Conservation (phyloP, 2,329 filamentous ascomycete genomes). For the Pseudogymnoascus sp. region DNA sequence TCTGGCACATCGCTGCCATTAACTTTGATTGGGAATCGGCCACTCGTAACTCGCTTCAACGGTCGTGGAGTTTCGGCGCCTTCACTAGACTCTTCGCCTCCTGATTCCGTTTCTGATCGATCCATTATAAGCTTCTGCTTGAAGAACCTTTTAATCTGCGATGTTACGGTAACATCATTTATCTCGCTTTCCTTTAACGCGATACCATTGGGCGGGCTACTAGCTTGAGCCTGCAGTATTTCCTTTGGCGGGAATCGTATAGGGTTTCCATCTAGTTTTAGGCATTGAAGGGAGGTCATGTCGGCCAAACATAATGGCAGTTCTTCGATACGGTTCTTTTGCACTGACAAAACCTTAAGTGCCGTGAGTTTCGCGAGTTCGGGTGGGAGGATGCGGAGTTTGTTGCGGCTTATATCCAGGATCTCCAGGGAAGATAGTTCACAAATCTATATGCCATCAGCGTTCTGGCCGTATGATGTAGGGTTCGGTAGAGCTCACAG, state of each 20-base stretch:
- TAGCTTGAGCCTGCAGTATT: constrained; percentile 52
- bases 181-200: constrained; percentile 56
- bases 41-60: constrained; percentile 54
- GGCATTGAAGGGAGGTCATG: constrained; percentile 79
- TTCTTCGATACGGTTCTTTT: constrained; percentile 78
- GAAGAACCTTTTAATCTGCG: constrained; percentile 55
- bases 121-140: constrained; percentile 42
- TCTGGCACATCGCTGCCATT: constrained; percentile 64
- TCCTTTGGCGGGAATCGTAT: constrained; percentile 71
- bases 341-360: constrained; percentile 80
- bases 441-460: constrained; percentile 55
- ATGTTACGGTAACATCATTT: constrained; percentile 51
- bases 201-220: constrained; percentile 48
- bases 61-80: constrained; percentile 71
- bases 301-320: constrained; percentile 78
- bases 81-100: constrained; percentile 60
- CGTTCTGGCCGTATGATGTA: neutral
- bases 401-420: constrained; percentile 84
- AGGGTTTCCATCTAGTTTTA: constrained; percentile 86
- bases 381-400: constrained; percentile 66
- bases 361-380: constrained; percentile 75
- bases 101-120: constrained; percentile 47
- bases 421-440: constrained; percentile 83
- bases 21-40: constrained; percentile 62
- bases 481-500: constrained; percentile 39